These are phyloP conservation scores for Aspergillus intermedius DNA, from an alignment of 2,329 filamentous ascomycete genomes.

Conservation along the genomic window DNA sequence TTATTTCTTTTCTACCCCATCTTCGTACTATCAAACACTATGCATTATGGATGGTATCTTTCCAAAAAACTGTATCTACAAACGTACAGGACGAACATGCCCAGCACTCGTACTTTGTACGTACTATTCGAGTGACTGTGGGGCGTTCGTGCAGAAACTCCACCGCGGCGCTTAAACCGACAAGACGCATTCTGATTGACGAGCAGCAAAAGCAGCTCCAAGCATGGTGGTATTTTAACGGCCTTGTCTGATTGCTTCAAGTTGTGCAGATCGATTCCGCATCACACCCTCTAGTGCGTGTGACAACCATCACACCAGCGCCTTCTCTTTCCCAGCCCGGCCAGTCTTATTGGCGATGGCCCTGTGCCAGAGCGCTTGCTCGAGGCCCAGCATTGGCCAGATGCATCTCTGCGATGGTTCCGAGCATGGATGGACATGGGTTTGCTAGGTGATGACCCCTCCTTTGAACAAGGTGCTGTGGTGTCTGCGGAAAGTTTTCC, in stretches of 20 bases:
- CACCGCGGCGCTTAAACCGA: constrained; percentile 5
- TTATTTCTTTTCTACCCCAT: no score
- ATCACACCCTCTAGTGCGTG: constrained; percentile 30
- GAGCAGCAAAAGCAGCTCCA: no score
- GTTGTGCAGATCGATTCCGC: constrained; percentile 24
- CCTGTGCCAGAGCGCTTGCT: constrained; percentile 28
- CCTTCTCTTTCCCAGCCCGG: constrained; percentile 4
- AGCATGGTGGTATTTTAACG: no score
- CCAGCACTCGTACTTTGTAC: no score
- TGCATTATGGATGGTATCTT: no score
- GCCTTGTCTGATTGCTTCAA: not conserved
- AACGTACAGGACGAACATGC: no score
- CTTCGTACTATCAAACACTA: no score
- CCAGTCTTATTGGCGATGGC: constrained; percentile 23
- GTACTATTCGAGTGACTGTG: no score
- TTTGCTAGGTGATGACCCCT: no score
- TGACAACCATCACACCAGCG: constrained; percentile 23
- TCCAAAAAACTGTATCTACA: no score
- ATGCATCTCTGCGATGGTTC: constrained; percentile 24
- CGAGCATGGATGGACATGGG: constrained; percentile 12
- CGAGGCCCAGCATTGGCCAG: constrained; percentile 27
- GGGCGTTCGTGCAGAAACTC: not conserved
- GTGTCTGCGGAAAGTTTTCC: no score
- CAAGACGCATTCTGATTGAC: not conserved
- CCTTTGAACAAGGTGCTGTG: no score